Evolutionary conservation across 148 eudicot species (phyloP), one percentile per base, ranked within the genome.

Genomic region (Hydrangea macrophylla): DNA sequence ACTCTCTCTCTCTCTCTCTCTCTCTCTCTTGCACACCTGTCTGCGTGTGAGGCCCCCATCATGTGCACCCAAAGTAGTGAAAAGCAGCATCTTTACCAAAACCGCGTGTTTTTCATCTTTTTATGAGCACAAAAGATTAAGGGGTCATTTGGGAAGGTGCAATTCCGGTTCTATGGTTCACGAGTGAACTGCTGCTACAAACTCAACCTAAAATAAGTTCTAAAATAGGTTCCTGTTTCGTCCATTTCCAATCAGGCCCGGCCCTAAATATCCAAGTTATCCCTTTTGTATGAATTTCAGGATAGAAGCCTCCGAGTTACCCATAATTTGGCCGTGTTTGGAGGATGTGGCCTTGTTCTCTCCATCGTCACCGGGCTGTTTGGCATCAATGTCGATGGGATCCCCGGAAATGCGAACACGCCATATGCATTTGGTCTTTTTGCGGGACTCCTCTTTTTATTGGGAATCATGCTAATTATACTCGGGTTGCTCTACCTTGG

Each of bases 321-420:
- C 23, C 98, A 92, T 70, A 92, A 89, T 69, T 74, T 92, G 65
- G 78, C 86, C 0, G 98, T 92, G 35, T 84, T 92, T 77, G 98
- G 98, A 60, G 98, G 98, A 57, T 79, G 96, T 70, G 98, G 98
- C 50, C 91, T 92, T 62, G 75, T 92, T 25, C 76, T 92, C 59
- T 80, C 98, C 8, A 81, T 92, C 80, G 79, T 92, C 74, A 85
- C 98, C 0, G 98, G 98, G 23, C 78, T 92, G 35, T 92, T 92
- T 57, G 98, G 98, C 7, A 90, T 90, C 76, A 92, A 92, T 60
- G 93, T 92, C 2, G 98, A 92, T 64, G 98, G 98, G 48, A 92
- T 92, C 18, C 98, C 98, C 9, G 98, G 98, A 28, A 42, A 89
- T 25, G 31, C 59, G 35, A 84, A 82, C 70, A 88, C 93, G 24